A percentile compares a stretch with the other conserved stretches of the same genome.
Conservation (phyloP, 2,329 filamentous ascomycete species). For the Diaporthe eres region DNA sequence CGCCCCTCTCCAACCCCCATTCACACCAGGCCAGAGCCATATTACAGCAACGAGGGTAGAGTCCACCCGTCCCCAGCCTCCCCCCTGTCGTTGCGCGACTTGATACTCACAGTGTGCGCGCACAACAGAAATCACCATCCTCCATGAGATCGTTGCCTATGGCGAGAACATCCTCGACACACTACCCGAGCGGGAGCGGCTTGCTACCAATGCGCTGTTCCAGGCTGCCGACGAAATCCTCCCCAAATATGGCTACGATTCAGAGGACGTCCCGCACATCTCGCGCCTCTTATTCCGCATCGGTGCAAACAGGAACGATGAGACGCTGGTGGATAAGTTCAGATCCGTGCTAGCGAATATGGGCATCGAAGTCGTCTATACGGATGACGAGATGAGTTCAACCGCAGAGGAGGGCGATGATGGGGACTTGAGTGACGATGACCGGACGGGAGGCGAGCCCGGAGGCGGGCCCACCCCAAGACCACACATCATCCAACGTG, state of each 20-base stretch:
- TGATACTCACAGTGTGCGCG: constrained; percentile 39
- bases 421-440: constrained; percentile 26
- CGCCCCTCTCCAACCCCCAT: constrained; percentile 35
- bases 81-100: constrained; percentile 27
- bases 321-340: constrained; percentile 78
- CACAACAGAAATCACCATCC: constrained; percentile 78
- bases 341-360: constrained; percentile 76
- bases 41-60: constrained; percentile 41
- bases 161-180: constrained; percentile 75
- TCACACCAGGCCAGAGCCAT: constrained; percentile 35
- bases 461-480: constrained; percentile 27
- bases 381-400: constrained; percentile 45
- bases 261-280: constrained; percentile 81
- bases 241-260: constrained; percentile 76
- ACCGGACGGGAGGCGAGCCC: constrained; percentile 13
- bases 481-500: constrained; percentile 11
- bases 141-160: constrained; percentile 81
- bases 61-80: not conserved
- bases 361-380: constrained; percentile 79
- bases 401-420: constrained; percentile 23
- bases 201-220: constrained; percentile 84
- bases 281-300: constrained; percentile 85
- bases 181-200: constrained; percentile 71
- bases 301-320: constrained; percentile 72
- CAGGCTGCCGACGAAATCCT: constrained; percentile 84